Evolutionary conservation across 176 grass and related monocot genomes (phyloP), one percentile per base, ranked within the genome.

Genomic region (Dactylis glomerata): DNA sequence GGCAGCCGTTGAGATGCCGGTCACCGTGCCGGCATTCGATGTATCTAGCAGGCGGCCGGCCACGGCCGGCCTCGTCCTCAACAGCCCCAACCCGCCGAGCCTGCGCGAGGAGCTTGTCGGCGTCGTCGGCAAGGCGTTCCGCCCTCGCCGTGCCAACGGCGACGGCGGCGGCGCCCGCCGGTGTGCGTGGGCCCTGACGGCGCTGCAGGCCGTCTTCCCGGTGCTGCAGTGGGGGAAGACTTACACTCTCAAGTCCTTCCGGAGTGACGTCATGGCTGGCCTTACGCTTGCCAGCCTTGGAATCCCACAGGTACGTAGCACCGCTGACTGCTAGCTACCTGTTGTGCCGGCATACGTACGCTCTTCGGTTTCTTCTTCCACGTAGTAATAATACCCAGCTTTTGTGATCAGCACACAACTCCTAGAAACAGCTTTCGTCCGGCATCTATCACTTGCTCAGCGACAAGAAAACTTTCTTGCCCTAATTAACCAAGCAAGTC

Each of bases 271-370:
- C 33, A 93, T 95, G 92, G 95, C 92, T 62, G 92, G 95, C 41
- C 86, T 98, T 0, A 98, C 95, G 51, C 95, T 98, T 82, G 95
- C 95, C 11, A 98, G 95, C 87, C 89, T 98, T 65, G 95, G 92
- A 20, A 98, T 98, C 55, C 95, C 95, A 15, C 95, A 98, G 93
- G 92, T 95, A 81, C 68, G 69, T 24, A 15, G 0, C 47, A 61
- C 7, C 70, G 65, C 65, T 33, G 8, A 67, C 31, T 17, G 62
- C 62, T 32, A 16, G 59, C 59, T 26, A 58, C 3, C 3, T 28
- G 26, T 1, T 23, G 27, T 63, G 27, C 13, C 14, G 6, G 28
- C 28, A 27, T 61, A 27, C 57, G 57, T 26, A 27, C 58, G 2
- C 8, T 17, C 46, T 49, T 78, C 81, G 7, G 26, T 52, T 85